Evolutionary conservation across 73 alveolate species (phyloP), one percentile per base, ranked within the genome.

Genomic region (Tetrahymena borealis): DNA sequence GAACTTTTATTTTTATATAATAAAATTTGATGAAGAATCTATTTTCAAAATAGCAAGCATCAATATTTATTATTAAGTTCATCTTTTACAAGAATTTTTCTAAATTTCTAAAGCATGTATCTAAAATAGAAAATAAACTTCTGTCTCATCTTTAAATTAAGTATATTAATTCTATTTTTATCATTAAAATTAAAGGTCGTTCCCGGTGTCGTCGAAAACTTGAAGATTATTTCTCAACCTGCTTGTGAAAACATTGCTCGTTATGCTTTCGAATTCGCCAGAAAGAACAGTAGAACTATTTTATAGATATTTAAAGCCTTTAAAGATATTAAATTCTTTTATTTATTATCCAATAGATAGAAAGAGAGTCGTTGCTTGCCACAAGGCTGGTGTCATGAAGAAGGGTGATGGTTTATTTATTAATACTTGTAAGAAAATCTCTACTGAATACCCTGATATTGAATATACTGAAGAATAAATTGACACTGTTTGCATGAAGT

Each of bases 311-410:
- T 60, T 24, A n/a, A 20, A 0, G n/a, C n/a, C n/a, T 15, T 0
- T 0, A n/a, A 60, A 20, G 3, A 20, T 18, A 1, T 8, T 42
- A 42, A 1, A 24, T 18, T 3, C 28, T 60, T 0, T 60, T 60
- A 24, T 1, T 60, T 60, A 24, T 60, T 42, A 33, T 8, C 28
- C 0, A 60, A n/a, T 85, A 93, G 95, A 95, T 39, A 91, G 98
- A 43, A 95, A 95, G 90, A 90, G 39, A 41, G 97, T 96, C 42
- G 95, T 85, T 11, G 98, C 97, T 43, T 94, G 96, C 77, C 98
- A 96, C 90, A 96, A 96, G 90, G 98, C 98, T 39, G 96, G 97
- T 28, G 98, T 96, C 20, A 96, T 96, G 98, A 96, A 96, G 79
- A 37, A 90, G 96, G 96, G 97, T 39, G 98, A 96, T 93, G 98